Evolutionary conservation across 163 green algal genomes (phyloP).

Genomic region (Scenedesmus sp.): DNA sequence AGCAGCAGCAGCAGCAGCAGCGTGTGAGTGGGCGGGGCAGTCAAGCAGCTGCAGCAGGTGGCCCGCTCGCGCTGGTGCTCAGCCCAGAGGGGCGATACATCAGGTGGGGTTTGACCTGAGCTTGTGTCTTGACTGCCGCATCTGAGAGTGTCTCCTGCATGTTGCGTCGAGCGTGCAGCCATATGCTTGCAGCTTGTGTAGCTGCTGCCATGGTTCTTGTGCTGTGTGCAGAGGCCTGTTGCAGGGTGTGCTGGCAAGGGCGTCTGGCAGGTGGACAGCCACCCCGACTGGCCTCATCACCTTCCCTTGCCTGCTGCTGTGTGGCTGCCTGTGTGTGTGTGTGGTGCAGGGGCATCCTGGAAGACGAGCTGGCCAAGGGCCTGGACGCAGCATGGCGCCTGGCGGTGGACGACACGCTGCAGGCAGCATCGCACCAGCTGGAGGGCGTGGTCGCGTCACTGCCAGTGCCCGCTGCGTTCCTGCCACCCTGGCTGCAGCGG

Average conservation of each 20-base stretch:
- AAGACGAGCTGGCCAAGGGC: constrained; percentile 86
- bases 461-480: constrained; percentile 53
- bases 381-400: constrained; percentile 81
- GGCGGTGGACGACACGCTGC: constrained; percentile 66
- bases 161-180: not conserved
- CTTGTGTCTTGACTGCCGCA: too few relatives aligned
- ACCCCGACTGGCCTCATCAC: not conserved
- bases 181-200: not conserved
- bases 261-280: constrained; percentile 51
- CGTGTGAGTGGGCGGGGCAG: constrained; percentile 33
- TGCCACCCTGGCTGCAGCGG: constrained; percentile 39
- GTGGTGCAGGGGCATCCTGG: constrained; percentile 71
- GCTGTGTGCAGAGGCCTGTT: constrained; percentile 68
- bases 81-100: constrained; percentile 79
- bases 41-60: constrained; percentile 52
- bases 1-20: constrained; percentile 9
- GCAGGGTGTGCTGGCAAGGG: constrained; percentile 76
- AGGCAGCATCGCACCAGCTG: not conserved
- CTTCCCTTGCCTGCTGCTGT: not conserved
- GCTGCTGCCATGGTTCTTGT: too few relatives aligned
- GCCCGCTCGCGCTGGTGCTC: constrained; percentile 81
- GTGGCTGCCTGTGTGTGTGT: not conserved
- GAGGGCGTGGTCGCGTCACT: not conserved
- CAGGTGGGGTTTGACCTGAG: constrained; percentile 29
- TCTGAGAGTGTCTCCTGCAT: too few relatives aligned